A percentile compares a stretch with the other conserved stretches of the same genome.
phyloP scores from a whole-genome alignment of 208 protist species.

The Trypanosoma cruzi region DNA sequence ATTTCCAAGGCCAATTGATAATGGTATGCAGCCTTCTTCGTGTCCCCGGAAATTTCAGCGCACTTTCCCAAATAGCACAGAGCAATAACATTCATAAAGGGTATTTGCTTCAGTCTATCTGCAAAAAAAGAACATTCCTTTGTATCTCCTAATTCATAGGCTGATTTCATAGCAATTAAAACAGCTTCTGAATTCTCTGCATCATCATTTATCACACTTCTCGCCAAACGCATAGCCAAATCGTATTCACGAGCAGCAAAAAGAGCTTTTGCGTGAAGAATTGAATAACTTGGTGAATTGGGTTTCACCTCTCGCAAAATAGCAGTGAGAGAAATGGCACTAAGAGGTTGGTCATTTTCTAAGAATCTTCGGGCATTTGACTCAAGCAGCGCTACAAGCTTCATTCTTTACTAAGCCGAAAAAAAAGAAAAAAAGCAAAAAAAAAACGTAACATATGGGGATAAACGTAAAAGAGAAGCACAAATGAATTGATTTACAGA shows the following conservation, averaged over 20 bases:
- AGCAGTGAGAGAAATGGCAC: conserved; percentile 64
- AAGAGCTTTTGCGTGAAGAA: conserved; percentile 52
- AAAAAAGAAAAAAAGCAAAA: no score
- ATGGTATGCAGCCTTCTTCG: conserved; percentile 49
- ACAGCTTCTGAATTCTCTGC: conserved; percentile 39
- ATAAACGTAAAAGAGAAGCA: no score
- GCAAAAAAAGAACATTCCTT: conserved; percentile 53
- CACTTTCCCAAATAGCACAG: conserved; percentile 80
- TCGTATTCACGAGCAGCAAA: conserved; percentile 75
- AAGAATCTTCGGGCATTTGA: conserved; percentile 39
- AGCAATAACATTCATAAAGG: conserved; percentile 40
- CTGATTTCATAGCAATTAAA: conserved; percentile 60
- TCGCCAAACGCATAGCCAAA: conserved; percentile 48
- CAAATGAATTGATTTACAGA: no score
- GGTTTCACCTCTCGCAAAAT: conserved; percentile 57
- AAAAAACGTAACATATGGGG: no score
- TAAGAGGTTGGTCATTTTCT: conserved; percentile 55
- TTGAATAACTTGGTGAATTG: conserved; percentile 29
- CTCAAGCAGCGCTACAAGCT: conserved; percentile 23
- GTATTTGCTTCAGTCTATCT: conserved; percentile 26
- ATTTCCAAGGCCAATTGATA: conserved; percentile 67
- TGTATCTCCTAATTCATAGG: conserved; percentile 72
- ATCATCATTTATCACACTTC: conserved; percentile 26
- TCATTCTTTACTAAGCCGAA: no score
- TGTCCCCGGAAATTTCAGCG: conserved; percentile 65